Base-by-base conservation (phyloP, 345 rosid genomes). In the Ceriops decandra region DNA sequence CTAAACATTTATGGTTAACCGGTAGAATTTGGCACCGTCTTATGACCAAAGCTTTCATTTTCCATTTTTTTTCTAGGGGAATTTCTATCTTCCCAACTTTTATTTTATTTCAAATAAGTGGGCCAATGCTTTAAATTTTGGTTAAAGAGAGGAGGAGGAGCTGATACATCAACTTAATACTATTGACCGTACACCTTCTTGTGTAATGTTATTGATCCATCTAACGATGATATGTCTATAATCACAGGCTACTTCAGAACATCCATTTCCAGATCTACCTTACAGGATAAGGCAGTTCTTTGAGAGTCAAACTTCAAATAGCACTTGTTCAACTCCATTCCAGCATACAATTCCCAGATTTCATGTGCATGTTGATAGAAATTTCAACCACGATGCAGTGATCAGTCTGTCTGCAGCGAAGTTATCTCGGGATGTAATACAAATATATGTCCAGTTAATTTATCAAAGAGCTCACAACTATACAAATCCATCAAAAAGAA, bases 181-280 rank as follows among this genome's bases (percentile, higher is more conserved):
- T 42, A 42, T 13, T 3, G 5, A 42, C 49, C 16, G 4, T 42
- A 42, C 49, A 42, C 49, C 13, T 42, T 42, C 49, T 24, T 24
- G 24, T 24, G 24, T 24, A 24, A 31, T 4, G 49, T 42, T 42
- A 42, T 42, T 42, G 49, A 13, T 42, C 13, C 49, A 3, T 42
- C 49, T 3, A 42, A 15, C 17, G 0, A 42, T 13, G 17, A 22
- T 42, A 56, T 67, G 42, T 68, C 31, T 22, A 27, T 47, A 28
- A 51, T 9, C 36, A 62, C 86, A 95, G 97, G 97, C 97, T 77
- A 91, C 97, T 76, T 95, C 99, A 68, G 88, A 83, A 72, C 71
- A 84, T 74, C 89, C 96, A 68, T 70, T 57, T 75, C 52, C 58
- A 24, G 84, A 64, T 57, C 88, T 95, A 49, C 99, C 99, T 31